Evolutionary conservation across 192 early-diverging fungal genomes (phyloP).

Genomic region (Chytriomyces confervae): DNA sequence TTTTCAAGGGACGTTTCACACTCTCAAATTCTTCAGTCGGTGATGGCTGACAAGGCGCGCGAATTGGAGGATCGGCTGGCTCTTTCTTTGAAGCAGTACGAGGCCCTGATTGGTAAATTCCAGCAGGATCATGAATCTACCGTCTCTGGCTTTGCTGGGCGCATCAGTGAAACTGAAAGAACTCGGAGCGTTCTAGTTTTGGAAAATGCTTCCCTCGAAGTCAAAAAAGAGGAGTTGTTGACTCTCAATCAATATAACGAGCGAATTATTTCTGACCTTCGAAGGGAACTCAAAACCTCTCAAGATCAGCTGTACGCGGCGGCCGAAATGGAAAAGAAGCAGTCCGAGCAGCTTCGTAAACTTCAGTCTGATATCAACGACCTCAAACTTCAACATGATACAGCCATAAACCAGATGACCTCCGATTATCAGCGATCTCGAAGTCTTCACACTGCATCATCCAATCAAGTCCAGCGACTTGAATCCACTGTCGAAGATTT

Average conservation of each 20-base stretch:
- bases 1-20: not conserved
- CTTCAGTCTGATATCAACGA: not conserved
- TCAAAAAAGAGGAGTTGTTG: too few relatives aligned
- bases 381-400: not conserved
- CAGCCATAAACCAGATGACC: not conserved
- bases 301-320: too few relatives aligned
- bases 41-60: not conserved
- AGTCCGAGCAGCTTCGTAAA: not conserved
- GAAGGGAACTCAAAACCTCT: too few relatives aligned
- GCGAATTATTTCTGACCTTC: too few relatives aligned
- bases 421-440: not conserved
- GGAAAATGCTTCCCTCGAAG: not conserved
- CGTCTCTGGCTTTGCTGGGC: constrained; percentile 1
- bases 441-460: not conserved
- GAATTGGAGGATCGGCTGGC: constrained; percentile 23
- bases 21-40: not conserved
- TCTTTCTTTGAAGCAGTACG: not conserved
- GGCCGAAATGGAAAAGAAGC: not conserved
- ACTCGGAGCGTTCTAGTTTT: not conserved
- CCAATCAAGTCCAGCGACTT: not conserved
- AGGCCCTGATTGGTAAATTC: not conserved
- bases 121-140: constrained; percentile 11
- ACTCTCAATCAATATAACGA: too few relatives aligned
- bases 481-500: not conserved
- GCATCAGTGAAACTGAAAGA: constrained; percentile 20